Conservation (phyloP, 371 early-diverging fungal genomes). For the Scutellospora calospora region DNA sequence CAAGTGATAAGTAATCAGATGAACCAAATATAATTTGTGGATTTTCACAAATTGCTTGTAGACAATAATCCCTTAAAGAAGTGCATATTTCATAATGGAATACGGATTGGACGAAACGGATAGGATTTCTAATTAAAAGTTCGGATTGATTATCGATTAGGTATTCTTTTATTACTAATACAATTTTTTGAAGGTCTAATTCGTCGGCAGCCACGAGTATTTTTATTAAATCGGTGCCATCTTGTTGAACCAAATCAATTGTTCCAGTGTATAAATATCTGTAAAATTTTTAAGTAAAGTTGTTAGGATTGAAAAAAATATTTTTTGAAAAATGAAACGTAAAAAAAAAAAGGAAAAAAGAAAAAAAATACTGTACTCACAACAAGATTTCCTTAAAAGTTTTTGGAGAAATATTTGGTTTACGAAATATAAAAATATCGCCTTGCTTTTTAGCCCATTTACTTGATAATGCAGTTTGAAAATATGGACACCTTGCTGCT, state of each 20-base stretch:
- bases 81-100: conserved; percentile 4
- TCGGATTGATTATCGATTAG: conserved; percentile 12
- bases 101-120: neutral
- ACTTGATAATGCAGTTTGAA: conserved; percentile 20
- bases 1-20: neutral
- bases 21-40: conserved; percentile 26
- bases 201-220: conserved; percentile 28
- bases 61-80: conserved; percentile 22
- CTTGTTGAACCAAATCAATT: conserved; percentile 23
- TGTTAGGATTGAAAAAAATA: too few relatives aligned
- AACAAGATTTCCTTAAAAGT: conserved; percentile 1
- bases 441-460: conserved; percentile 11
- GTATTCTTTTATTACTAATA: conserved; percentile 11
- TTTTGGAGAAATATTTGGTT: conserved; percentile 30
- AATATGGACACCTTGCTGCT: conserved; percentile 33
- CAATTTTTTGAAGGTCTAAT: conserved; percentile 6
- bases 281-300: neutral
- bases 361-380: neutral
- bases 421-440: conserved; percentile 23
- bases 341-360: neutral
- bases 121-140: neutral
- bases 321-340: neutral
- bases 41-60: conserved; percentile 20
- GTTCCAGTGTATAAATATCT: conserved; percentile 37
- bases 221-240: conserved; percentile 6